Conservation (phyloP, 2,329 filamentous ascomycete species). For the Clathrospora elynae region DNA sequence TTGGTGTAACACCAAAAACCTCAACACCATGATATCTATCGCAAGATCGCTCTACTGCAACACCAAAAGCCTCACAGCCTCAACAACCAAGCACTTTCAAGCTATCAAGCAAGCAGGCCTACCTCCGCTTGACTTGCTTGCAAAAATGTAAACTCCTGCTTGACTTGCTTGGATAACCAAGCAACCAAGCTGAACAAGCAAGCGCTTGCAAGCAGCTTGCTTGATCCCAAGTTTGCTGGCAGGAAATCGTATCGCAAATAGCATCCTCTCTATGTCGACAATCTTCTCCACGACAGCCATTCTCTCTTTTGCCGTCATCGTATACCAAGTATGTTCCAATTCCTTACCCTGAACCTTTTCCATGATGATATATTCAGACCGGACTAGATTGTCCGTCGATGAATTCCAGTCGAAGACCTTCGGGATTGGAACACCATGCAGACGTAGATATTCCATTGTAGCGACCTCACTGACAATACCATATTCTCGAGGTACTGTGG, state of each 20-base stretch:
- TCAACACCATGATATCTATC: too few relatives aligned
- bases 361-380: slow-evolving; percentile 19
- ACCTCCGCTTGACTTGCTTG: too few relatives aligned
- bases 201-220: too few relatives aligned
- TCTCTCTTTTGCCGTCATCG: slow-evolving; percentile 9
- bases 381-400: slow-evolving; percentile 10
- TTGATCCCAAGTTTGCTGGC: too few relatives aligned
- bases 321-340: slow-evolving; percentile 12
- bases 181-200: too few relatives aligned
- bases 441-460: slow-evolving; percentile 23
- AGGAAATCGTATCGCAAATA: slow-evolving; percentile 14
- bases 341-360: slow-evolving; percentile 15
- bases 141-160: too few relatives aligned
- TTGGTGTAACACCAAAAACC: too few relatives aligned
- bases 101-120: too few relatives aligned
- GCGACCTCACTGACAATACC: slow-evolving; percentile 24
- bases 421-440: slow-evolving; percentile 31
- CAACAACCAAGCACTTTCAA: too few relatives aligned
- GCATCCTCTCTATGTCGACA: slow-evolving; percentile 12
- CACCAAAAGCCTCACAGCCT: too few relatives aligned
- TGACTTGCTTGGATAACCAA: too few relatives aligned
- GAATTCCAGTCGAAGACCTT: slow-evolving; percentile 17
- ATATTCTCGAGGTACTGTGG: slow-evolving; percentile 17
- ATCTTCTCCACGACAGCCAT: slow-evolving; percentile 11
- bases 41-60: too few relatives aligned